Evolutionary conservation across 116 monocot genomes (phyloP).

Genomic region (Dioscorea cayenensis): DNA sequence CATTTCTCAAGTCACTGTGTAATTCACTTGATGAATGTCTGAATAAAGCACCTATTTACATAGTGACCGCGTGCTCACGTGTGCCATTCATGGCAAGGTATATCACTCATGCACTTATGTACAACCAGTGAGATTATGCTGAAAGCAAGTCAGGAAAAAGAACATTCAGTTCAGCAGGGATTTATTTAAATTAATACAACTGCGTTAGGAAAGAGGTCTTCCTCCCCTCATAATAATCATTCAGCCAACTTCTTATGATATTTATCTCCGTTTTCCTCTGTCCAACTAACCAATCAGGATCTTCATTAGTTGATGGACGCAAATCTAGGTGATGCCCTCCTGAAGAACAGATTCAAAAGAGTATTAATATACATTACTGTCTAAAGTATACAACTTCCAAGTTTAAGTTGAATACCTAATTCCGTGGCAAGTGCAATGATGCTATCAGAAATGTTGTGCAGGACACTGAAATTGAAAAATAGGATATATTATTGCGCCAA

Average conservation of each 20-base stretch:
- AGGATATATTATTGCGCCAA: not conserved
- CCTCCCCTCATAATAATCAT: constrained; percentile 45
- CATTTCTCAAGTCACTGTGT: too few relatives aligned
- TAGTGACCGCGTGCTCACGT: not conserved
- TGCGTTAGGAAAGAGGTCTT: constrained; percentile 20
- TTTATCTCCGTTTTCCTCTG: constrained; percentile 56
- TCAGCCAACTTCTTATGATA: constrained; percentile 62
- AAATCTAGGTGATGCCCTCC: constrained; percentile 89
- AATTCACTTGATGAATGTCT: too few relatives aligned
- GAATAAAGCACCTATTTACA: not conserved
- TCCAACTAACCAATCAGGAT: constrained; percentile 70
- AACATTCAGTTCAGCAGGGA: not conserved
- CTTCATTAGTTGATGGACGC: constrained; percentile 50
- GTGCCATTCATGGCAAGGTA: too few relatives aligned
- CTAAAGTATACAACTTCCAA: not conserved
- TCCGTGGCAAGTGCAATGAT: constrained; percentile 76
- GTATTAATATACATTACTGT: not conserved
- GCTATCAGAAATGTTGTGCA: constrained; percentile 77
- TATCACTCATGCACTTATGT: not conserved
- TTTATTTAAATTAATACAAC: not conserved
- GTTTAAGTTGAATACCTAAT: constrained; percentile 37
- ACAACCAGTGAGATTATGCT: not conserved
- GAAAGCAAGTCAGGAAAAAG: too few relatives aligned
- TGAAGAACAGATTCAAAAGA: constrained; percentile 13
- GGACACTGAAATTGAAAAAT: constrained; percentile 40